Conservation (phyloP, 805 yeast species). For the Pichia kluyveri region DNA sequence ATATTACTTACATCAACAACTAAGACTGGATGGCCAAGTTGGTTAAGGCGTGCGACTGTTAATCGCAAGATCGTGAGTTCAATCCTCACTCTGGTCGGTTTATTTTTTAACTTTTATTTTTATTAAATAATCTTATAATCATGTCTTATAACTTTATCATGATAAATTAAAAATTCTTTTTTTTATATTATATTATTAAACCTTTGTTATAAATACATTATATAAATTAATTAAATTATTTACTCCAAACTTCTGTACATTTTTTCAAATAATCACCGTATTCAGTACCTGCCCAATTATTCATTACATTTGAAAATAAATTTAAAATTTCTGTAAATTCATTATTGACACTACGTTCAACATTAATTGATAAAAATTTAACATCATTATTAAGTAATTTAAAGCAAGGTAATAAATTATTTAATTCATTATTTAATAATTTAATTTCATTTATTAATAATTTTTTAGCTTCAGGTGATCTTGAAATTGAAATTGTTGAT, state of each 20-base stretch:
- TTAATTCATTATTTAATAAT: slow-evolving; percentile 16
- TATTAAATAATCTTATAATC: no score
- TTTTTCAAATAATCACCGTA: slow-evolving; percentile 15
- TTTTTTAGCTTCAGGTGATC: slow-evolving; percentile 3
- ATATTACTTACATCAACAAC: no score
- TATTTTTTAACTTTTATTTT: neutral
- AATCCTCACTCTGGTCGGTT: slow-evolving; percentile 48
- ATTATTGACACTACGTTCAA: slow-evolving; percentile 30
- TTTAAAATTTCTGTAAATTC: slow-evolving; percentile 13
- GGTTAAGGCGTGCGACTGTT: slow-evolving; percentile 58
- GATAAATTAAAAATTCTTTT: no score
- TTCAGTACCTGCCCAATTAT: slow-evolving; percentile 19
- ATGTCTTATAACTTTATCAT: no score
- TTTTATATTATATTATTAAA: no score
- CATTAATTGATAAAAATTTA: slow-evolving; percentile 32
- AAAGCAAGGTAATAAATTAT: slow-evolving; percentile 42
- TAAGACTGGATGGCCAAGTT: slow-evolving; percentile 47
- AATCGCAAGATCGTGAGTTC: slow-evolving; percentile 59
- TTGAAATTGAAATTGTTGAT: slow-evolving; percentile 4
- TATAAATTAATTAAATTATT: neutral
- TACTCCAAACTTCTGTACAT: slow-evolving; percentile 13
- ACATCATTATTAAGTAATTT: slow-evolving; percentile 35
- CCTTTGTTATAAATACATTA: no score
- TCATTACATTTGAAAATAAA: slow-evolving; percentile 12
- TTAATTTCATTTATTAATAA: slow-evolving; percentile 12